Percentiles rank a stretch among this genome's conserved stretches.
Evolutionary conservation across 1,139 yeast species (phyloP).

Genomic region (Lodderomyces pseudojiufengensis): DNA sequence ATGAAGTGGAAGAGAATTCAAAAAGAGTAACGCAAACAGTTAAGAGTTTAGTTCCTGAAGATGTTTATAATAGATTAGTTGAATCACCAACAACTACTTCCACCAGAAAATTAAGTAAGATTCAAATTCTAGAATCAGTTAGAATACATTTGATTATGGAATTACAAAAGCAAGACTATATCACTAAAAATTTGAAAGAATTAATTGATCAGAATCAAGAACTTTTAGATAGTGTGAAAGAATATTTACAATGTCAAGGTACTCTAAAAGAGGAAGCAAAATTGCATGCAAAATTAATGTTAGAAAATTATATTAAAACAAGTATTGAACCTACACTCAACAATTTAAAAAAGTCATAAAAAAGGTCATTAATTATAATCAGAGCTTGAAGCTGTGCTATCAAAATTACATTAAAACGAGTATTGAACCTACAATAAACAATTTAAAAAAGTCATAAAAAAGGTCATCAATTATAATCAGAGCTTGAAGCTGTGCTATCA

Average conservation of each 20-base stretch:
- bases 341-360: too few species aligned
- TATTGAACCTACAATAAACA: too few species aligned
- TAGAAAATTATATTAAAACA: slow-evolving; percentile 15
- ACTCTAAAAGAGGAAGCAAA: slow-evolving; percentile 16
- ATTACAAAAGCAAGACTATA: slow-evolving; percentile 42
- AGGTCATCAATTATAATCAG: too few species aligned
- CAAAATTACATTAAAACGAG: too few species aligned
- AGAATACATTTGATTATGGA: slow-evolving; percentile 38
- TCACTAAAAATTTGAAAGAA: slow-evolving; percentile 31
- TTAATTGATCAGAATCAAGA: slow-evolving; percentile 39
- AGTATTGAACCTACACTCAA: slow-evolving; percentile 14
- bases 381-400: too few species aligned
- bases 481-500: too few species aligned
- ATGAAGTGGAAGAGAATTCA: slow-evolving; percentile 21
- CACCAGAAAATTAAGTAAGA: background rate
- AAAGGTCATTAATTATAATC: too few species aligned
- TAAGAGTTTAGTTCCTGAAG: slow-evolving; percentile 20
- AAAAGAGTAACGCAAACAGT: slow-evolving; percentile 20
- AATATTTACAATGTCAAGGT: slow-evolving; percentile 29
- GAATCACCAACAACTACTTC: slow-evolving; percentile 1
- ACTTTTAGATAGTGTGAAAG: slow-evolving; percentile 35
- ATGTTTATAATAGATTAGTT: slow-evolving; percentile 14
- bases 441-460: too few species aligned
- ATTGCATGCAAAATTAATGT: slow-evolving; percentile 8
- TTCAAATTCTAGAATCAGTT: slow-evolving; percentile 26